phyloP scores from a whole-genome alignment of 345 rosid species.

The Hypericum perforatum region DNA sequence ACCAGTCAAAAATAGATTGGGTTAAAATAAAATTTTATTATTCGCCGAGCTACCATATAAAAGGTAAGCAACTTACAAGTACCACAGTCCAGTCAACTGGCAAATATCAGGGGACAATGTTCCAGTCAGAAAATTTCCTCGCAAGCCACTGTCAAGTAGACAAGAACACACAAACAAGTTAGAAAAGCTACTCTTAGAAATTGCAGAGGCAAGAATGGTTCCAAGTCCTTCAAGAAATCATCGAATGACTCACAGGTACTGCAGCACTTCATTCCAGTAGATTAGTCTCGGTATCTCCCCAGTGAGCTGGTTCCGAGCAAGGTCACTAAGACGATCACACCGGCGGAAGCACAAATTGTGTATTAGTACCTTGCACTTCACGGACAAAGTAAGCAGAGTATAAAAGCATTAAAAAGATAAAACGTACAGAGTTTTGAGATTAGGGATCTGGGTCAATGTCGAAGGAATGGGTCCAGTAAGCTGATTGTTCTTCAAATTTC shows the following conservation, averaged over 20 bases:
- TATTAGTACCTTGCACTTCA: too few species aligned
- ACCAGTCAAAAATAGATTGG: too few species aligned
- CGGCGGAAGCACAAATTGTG: too few species aligned
- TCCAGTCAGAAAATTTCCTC: constrained; percentile 75
- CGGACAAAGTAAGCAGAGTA: too few species aligned
- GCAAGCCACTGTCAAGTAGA: constrained; percentile 49
- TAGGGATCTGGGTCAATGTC: constrained; percentile 80
- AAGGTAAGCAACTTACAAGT: constrained; percentile 50
- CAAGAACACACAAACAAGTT: too few species aligned
- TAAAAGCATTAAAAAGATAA: background rate
- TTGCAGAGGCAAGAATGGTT: too few species aligned
- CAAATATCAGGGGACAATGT: constrained; percentile 80
- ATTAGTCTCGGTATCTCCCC: constrained; percentile 86
- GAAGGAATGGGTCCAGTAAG: constrained; percentile 90
- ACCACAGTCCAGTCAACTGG: constrained; percentile 92
- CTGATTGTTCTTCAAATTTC: constrained; percentile 77
- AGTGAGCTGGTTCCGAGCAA: constrained; percentile 65
- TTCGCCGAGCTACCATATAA: background rate
- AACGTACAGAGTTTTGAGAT: constrained; percentile 70
- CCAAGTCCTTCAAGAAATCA: too few species aligned
- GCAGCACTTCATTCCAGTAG: constrained; percentile 95
- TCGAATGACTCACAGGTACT: constrained; percentile 56
- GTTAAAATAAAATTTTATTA: background rate
- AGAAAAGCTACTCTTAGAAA: too few species aligned
- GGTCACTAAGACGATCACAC: constrained; percentile 39